phyloP scores from a whole-genome alignment of 805 yeast genomes.

The Yamadazyma takamatsuzukensis region DNA sequence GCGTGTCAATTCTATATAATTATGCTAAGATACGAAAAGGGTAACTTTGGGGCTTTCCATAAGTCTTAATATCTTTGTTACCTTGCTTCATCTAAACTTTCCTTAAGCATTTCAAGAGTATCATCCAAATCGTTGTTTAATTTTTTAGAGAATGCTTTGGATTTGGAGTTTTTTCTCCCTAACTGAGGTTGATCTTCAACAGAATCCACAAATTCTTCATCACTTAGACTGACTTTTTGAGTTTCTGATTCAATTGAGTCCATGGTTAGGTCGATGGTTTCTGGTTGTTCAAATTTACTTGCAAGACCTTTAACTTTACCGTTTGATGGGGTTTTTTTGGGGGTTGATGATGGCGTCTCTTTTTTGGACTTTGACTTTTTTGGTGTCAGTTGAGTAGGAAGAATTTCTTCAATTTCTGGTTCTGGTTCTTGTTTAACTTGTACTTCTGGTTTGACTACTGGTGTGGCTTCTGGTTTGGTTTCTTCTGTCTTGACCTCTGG shows the following conservation, averaged over 20 bases:
- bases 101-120: slow-evolving; percentile 38
- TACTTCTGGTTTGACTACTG: not conserved
- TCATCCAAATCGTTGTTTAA: slow-evolving; percentile 32
- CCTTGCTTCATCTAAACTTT: slow-evolving; percentile 25
- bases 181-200: slow-evolving; percentile 11
- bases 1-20: too few relatives aligned
- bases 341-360: slow-evolving; percentile 4
- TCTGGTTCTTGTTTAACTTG: slow-evolving; percentile 1
- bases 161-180: slow-evolving; percentile 25
- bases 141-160: slow-evolving; percentile 32
- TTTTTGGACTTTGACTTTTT: not conserved
- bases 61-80: too few relatives aligned
- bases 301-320: slow-evolving; percentile 6
- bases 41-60: too few relatives aligned
- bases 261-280: not conserved
- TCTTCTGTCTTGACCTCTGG: slow-evolving; percentile 2
- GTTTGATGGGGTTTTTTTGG: slow-evolving; percentile 3
- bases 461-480: not conserved
- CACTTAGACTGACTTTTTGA: slow-evolving; percentile 5
- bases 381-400: not conserved
- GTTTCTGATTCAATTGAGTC: not conserved
- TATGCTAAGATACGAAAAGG: too few relatives aligned
- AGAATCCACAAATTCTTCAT: slow-evolving; percentile 14
- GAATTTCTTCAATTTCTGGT: not conserved
- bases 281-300: slow-evolving; percentile 2